Percentiles rank a stretch among this genome's conserved stretches.
Evolutionary conservation across 2,329 filamentous ascomycete species (phyloP).

Genomic region (Phaeoacremonium minimum): DNA sequence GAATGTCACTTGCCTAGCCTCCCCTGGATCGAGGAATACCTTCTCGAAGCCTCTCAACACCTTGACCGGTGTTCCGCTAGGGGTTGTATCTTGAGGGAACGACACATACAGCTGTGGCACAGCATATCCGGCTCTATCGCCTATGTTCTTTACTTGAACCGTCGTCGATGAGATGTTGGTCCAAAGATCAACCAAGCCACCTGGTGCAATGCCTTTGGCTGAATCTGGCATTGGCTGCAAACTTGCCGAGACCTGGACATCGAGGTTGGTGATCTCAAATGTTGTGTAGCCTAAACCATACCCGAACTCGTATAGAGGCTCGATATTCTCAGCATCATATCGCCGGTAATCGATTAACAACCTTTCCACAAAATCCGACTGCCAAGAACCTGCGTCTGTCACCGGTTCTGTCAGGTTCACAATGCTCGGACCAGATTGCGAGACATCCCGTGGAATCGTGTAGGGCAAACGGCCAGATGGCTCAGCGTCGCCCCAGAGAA

Average conservation of each 20-base stretch:
- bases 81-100: neutral
- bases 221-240: neutral
- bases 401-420: constrained; percentile 42
- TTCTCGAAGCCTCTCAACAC: constrained; percentile 1
- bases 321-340: constrained; percentile 42
- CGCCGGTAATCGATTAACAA: constrained; percentile 52
- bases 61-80: constrained; percentile 2
- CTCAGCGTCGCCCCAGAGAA: constrained; percentile 56
- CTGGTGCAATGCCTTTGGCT: neutral
- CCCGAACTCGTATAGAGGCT: constrained; percentile 49
- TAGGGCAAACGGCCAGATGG: constrained; percentile 57
- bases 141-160: neutral
- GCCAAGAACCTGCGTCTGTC: constrained; percentile 43
- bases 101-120: constrained; percentile 4
- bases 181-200: neutral
- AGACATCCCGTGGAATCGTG: constrained; percentile 47
- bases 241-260: neutral
- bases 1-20: neutral
- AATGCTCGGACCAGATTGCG: constrained; percentile 26
- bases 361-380: constrained; percentile 47
- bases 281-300: constrained; percentile 48
- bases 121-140: neutral
- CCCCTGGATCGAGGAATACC: constrained; percentile 1
- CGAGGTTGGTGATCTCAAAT: neutral
- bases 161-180: neutral